phyloP scores from a whole-genome alignment of 2,329 filamentous ascomycete species.

The Teratosphaeriaceae sp. region DNA sequence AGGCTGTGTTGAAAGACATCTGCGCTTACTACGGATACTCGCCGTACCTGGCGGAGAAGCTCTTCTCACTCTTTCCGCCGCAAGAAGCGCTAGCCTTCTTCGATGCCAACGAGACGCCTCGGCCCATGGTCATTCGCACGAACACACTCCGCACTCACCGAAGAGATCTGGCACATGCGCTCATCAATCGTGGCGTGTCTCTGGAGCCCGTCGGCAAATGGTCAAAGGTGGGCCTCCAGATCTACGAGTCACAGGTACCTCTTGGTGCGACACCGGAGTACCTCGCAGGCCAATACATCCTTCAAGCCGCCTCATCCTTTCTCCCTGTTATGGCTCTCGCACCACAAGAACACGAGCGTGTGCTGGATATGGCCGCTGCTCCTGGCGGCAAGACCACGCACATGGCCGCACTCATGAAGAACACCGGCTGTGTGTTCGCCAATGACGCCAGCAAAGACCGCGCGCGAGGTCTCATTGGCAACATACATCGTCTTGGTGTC shows the following conservation, averaged over 20 bases:
- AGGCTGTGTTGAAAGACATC: conserved; percentile 81
- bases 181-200: conserved; percentile 94
- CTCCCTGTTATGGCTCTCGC: conserved; percentile 95
- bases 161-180: conserved; percentile 77
- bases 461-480: conserved; percentile 95
- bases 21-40: conserved; percentile 97
- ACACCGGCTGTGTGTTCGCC: conserved; percentile 90
- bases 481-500: conserved; percentile 89
- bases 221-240: conserved; percentile 94
- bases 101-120: conserved; percentile 92
- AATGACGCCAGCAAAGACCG: conserved; percentile 94
- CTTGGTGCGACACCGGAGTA: conserved; percentile 96
- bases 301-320: conserved; percentile 95
- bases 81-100: conserved; percentile 97
- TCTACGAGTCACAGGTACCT: conserved; percentile 84
- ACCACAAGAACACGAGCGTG: conserved; percentile 84
- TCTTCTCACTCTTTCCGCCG: conserved; percentile 85
- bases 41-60: conserved; percentile 88
- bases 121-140: conserved; percentile 91
- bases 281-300: conserved; percentile 92
- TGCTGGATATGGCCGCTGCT: conserved; percentile 91
- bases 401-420: conserved; percentile 95
- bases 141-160: conserved; percentile 80
- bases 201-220: conserved; percentile 97
- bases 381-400: conserved; percentile 96